These are phyloP conservation scores for Verticillium zaregamsianum DNA, from an alignment of 2,329 filamentous ascomycete species.

Conservation along the genomic window DNA sequence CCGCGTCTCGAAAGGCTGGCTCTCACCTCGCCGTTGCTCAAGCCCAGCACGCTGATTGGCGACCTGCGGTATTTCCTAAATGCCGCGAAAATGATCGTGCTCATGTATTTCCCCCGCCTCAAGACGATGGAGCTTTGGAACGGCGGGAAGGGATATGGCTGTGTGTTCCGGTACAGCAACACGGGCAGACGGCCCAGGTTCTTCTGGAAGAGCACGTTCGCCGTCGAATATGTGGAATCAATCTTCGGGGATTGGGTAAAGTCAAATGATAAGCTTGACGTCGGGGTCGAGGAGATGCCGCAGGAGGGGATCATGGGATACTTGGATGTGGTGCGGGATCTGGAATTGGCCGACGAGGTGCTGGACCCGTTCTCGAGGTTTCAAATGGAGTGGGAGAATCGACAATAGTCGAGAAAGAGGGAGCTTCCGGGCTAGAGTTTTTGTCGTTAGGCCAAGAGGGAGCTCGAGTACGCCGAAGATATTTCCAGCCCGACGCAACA, in stretches of 20 bases:
- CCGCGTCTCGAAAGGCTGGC: neutral
- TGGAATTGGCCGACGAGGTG: neutral
- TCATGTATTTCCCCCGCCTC: neutral
- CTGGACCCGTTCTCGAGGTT: neutral
- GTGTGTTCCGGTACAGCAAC: neutral
- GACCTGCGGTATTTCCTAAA: neutral
- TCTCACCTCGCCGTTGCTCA: neutral
- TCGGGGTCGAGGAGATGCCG: neutral
- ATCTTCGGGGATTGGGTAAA: neutral
- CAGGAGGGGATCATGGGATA: neutral
- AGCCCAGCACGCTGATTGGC: too few species aligned
- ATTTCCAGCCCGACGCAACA: too few species aligned
- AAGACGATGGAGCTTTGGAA: neutral
- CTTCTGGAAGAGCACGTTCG: neutral
- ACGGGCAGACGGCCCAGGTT: neutral
- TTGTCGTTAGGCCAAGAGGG: too few species aligned
- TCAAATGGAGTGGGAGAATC: neutral
- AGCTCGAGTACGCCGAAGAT: too few species aligned
- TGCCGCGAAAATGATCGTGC: neutral
- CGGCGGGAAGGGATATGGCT: neutral
- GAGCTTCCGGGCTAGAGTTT: neutral
- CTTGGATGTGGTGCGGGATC: neutral
- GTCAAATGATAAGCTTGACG: neutral
- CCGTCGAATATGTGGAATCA: neutral
- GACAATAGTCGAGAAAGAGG: neutral